Percentiles rank a stretch among this genome's conserved stretches.
phyloP scores from a whole-genome alignment of 208 protist genomes.

The Balamuthia mandrillaris region DNA sequence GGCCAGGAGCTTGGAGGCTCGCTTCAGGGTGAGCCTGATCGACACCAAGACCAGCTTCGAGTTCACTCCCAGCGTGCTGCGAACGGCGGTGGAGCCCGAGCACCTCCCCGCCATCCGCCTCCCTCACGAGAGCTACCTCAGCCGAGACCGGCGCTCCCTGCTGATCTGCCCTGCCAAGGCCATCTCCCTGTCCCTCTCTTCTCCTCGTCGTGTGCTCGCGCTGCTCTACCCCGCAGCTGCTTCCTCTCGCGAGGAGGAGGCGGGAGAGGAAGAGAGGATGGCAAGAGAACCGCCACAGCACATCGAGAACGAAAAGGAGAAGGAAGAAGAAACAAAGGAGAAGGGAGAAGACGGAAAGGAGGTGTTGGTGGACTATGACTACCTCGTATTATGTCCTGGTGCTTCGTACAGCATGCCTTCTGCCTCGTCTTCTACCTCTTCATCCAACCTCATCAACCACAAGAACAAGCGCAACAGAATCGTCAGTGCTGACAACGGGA shows the following conservation, averaged over 20 bases:
- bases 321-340: neutral
- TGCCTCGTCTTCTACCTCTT: too few species aligned
- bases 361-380: conserved; percentile 42
- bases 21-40: conserved; percentile 55
- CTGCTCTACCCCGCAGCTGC: neutral
- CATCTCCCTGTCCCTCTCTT: neutral
- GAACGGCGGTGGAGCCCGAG: conserved; percentile 55
- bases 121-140: too few species aligned
- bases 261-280: too few species aligned
- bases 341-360: neutral
- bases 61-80: conserved; percentile 52
- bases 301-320: too few species aligned
- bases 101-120: too few species aligned
- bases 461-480: too few species aligned
- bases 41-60: conserved; percentile 63
- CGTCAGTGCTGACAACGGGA: neutral
- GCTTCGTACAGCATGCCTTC: conserved; percentile 40
- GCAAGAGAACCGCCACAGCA: too few species aligned
- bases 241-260: too few species aligned
- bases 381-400: conserved; percentile 47
- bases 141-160: too few species aligned
- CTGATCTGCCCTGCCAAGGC: too few species aligned
- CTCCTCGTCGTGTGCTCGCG: neutral
- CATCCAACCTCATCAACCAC: too few species aligned
- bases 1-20: conserved; percentile 47